Percentiles rank a stretch among this genome's conserved stretches.
phyloP scores from a whole-genome alignment of 306 rosid genomes.

The Cyamopsis tetragonoloba region DNA sequence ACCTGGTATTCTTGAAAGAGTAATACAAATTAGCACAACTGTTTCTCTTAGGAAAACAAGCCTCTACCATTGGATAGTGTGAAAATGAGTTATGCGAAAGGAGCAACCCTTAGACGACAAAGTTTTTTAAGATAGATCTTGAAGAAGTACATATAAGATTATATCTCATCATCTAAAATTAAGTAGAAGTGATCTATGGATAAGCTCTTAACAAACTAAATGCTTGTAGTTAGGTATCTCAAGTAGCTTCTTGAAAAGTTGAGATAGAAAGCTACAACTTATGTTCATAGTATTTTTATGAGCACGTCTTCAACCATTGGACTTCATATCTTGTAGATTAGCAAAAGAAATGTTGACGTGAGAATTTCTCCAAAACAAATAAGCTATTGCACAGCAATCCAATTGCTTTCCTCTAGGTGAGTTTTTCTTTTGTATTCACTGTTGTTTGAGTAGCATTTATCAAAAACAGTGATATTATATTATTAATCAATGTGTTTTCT shows the following conservation, averaged over 20 bases:
- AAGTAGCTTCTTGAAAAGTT: too few species aligned
- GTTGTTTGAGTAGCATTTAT: not conserved
- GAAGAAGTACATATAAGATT: too few species aligned
- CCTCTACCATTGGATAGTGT: not conserved
- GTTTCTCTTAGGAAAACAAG: not conserved
- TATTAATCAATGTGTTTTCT: not conserved
- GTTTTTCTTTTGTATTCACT: not conserved
- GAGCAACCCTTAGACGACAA: conserved; percentile 6
- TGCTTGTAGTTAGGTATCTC: too few species aligned
- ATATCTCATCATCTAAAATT: too few species aligned
- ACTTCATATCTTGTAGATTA: not conserved
- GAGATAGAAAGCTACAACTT: conserved; percentile 7
- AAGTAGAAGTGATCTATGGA: too few species aligned
- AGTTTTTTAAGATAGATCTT: too few species aligned
- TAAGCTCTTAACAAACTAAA: too few species aligned
- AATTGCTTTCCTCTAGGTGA: not conserved
- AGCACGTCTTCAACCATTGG: too few species aligned
- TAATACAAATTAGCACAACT: not conserved
- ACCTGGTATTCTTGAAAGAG: not conserved
- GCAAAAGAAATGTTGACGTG: not conserved
- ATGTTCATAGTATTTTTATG: too few species aligned
- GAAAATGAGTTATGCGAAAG: conserved; percentile 4
- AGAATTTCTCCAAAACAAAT: conserved; percentile 10
- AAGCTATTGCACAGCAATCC: not conserved
- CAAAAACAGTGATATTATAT: not conserved